phyloP scores from a whole-genome alignment of 169 alveolate genomes.

The Gregarina niphandrodes region DNA sequence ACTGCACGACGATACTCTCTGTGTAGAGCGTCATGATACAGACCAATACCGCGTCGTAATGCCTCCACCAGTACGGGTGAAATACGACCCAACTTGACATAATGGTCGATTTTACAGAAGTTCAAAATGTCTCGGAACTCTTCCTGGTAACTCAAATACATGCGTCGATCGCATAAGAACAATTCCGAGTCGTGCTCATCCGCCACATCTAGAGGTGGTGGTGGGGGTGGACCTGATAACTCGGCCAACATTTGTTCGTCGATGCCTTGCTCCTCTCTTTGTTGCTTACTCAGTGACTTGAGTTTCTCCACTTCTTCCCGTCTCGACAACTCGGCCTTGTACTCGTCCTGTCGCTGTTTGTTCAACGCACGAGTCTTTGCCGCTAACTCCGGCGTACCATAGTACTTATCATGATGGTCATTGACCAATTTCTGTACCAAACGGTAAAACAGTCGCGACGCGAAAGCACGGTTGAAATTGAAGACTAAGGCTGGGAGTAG shows the following conservation, averaged over 20 bases:
- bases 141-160: no score
- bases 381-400: conserved; percentile 46
- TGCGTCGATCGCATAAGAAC: no score
- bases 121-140: conserved; percentile 29
- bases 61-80: conserved; percentile 34
- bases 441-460: conserved; percentile 41
- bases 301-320: conserved; percentile 33
- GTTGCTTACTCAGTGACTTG: conserved; percentile 42
- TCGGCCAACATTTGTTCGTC: conserved; percentile 30
- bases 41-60: conserved; percentile 52
- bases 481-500: conserved; percentile 57
- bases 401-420: conserved; percentile 52
- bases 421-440: conserved; percentile 25
- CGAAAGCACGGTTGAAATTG: conserved; percentile 32
- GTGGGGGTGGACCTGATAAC: conserved; percentile 12
- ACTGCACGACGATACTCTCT: conserved; percentile 15
- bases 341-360: conserved; percentile 40
- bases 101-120: conserved; percentile 33
- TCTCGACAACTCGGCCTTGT: conserved; percentile 22
- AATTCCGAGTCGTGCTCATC: conserved; percentile 58
- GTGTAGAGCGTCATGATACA: background rate
- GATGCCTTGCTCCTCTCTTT: conserved; percentile 49
- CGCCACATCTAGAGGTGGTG: conserved; percentile 48
- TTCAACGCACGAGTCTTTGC: conserved; percentile 40
- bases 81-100: conserved; percentile 33